Evolutionary conservation across 345 rosid genomes (phyloP).

Genomic region (Euphorbia lathyris): DNA sequence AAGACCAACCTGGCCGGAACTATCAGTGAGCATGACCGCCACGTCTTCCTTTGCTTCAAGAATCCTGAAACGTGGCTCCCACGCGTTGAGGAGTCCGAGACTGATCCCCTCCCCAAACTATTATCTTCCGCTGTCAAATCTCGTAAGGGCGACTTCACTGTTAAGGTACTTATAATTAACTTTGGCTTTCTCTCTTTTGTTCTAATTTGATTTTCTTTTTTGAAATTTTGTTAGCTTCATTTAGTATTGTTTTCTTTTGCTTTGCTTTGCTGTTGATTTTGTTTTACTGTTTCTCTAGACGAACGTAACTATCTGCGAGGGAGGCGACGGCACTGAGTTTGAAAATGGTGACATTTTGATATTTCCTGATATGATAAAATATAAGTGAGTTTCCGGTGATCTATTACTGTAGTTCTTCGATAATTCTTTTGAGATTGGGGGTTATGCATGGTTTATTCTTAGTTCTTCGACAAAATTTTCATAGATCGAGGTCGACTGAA

Average conservation of each 20-base stretch:
- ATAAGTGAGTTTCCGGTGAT: constrained; percentile 50
- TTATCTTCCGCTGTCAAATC: constrained; percentile 57
- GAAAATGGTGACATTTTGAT: constrained; percentile 85
- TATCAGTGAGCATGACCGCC: constrained; percentile 68
- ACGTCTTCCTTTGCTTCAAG: constrained; percentile 65
- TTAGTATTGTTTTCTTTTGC: background rate
- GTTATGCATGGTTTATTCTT: background rate
- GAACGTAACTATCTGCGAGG: constrained; percentile 63
- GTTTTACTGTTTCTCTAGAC: constrained; percentile 38
- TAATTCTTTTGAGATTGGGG: background rate
- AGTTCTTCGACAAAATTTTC: background rate
- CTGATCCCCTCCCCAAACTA: constrained; percentile 60
- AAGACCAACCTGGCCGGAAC: constrained; percentile 58
- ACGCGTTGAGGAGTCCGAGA: constrained; percentile 55
- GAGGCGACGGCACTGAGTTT: constrained; percentile 40
- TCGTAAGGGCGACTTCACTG: constrained; percentile 54
- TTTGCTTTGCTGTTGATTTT: background rate
- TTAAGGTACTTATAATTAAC: constrained; percentile 43
- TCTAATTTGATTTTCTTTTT: too few relatives aligned
- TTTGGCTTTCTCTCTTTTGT: background rate
- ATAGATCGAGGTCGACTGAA: background rate
- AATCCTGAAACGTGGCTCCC: constrained; percentile 65
- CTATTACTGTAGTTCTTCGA: background rate
- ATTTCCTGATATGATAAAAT: constrained; percentile 89
- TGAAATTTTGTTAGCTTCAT: constrained; percentile 5